Base-by-base conservation (phyloP, 2,329 filamentous ascomycete species). In the Xylariaceae sp. region DNA sequence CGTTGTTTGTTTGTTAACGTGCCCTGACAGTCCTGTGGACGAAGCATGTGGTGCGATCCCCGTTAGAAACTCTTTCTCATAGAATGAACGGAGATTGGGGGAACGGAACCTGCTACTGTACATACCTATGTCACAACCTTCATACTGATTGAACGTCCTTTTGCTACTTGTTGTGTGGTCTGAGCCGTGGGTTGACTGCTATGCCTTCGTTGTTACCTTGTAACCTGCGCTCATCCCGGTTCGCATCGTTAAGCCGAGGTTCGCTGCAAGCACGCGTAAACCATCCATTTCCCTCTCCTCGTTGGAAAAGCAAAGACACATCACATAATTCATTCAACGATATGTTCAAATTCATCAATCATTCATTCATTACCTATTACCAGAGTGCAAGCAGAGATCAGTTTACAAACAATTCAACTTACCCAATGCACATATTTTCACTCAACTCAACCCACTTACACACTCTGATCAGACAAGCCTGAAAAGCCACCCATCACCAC, bases 401-500 rank as follows among this genome's bases (percentile, higher is more conserved):
- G 4, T 30, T 30, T 30, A 30, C 23, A 30, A 30, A 30, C 3
- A 5, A 30, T 5, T 30, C 23, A 30, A 30, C 23, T 30, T 30
- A 30, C 23, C 23, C 23, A 30, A 30, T 30, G 23, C 23, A 5
- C 23, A 30, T 13, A 8, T 41, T 41, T 41, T 13, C 9, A 9
- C 37, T 41, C 37, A 13, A 9, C 37, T 13, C 37, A 13, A 9
- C 37, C 5, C 37, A 13, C 37, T 13, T 9, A 10, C 37, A 41
- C 3, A 9, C 7, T 9, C 37, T 41, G 37, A 9, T 30, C 4
- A 30, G 23, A 30, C 78, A 60, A 87, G 73, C 60, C 82, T 78
- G 66, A 88, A 73, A 52, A 88, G 82, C 85, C 85, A 88, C 2
- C 82, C 85, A 70, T 88, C 85, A 44, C 80, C 82, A 50, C 85